These are phyloP conservation scores for Eucalyptus rudis DNA, from an alignment of 345 rosid genomes.

Conservation along the genomic window DNA sequence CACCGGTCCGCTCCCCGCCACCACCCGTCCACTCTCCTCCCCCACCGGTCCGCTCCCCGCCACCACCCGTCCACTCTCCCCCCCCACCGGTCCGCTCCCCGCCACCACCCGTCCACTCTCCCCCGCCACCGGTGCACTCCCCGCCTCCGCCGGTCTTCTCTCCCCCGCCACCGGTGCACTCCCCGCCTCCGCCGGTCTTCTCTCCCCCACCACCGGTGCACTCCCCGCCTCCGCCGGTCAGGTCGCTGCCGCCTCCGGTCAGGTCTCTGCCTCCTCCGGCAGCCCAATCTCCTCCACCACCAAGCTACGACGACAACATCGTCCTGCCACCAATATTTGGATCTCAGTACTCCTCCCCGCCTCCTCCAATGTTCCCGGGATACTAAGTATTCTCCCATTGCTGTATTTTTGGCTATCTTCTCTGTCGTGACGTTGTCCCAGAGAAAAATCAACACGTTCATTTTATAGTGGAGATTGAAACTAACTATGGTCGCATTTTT, in stretches of 20 bases:
- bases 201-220: neutral
- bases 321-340: slow-evolving; percentile 52
- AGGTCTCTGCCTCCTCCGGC: slow-evolving; percentile 1
- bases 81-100: neutral
- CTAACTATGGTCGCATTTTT: neutral
- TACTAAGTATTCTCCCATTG: slow-evolving; percentile 18
- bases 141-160: slow-evolving; percentile 1
- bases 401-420: neutral
- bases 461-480: neutral
- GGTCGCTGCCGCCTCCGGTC: slow-evolving; percentile 8
- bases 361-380: slow-evolving; percentile 69
- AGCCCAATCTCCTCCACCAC: slow-evolving; percentile 2
- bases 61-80: neutral
- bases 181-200: slow-evolving; percentile 8
- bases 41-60: neutral
- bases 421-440: neutral
- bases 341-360: slow-evolving; percentile 59
- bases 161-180: neutral
- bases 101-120: slow-evolving; percentile 8
- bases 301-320: slow-evolving; percentile 12
- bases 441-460: neutral
- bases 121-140: neutral
- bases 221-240: slow-evolving; percentile 9
- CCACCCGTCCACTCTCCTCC: slow-evolving; percentile 2
- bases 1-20: neutral